Evolutionary conservation across 2,329 filamentous ascomycete genomes (phyloP), one percentile per base, ranked within the genome.

Genomic region (Diaporthe sp.): DNA sequence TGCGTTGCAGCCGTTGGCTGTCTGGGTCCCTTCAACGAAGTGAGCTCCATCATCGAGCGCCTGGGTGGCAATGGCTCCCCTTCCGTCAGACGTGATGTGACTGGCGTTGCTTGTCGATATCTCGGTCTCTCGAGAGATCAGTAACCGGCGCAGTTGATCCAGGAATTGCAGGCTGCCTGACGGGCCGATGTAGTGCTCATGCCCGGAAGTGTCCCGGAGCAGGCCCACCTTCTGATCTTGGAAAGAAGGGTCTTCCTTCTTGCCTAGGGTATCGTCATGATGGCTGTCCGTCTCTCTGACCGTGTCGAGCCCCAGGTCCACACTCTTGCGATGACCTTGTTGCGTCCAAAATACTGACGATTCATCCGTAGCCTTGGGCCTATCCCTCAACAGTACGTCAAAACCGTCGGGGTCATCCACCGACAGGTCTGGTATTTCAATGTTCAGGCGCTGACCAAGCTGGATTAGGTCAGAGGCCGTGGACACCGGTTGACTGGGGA

Each of bases 151-250:
- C 1, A 84, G 78, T 70, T 83, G 79, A 2, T 80, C 81, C 59
- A 82, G 77, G 63, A 84, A 84, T 71, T 81, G 80, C 19, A 84
- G 78, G 2, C 81, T 83, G 2, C 83, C 82, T 0, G 82, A 84
- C 4, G 82, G 82, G 0, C 83, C 82, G 35, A 84, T 83, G 55
- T 83, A 84, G 68, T 84, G 82, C 73, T 81, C 79, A 55, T 80
- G 81, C 0, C 83, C 83, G 17, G 81, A 78, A 1, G 81, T 80
- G 35, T 84, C 83, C 47, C 78, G 78, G 8, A 83, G 80, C 7
- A 83, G 75, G 7, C 77, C 79, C 0, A 79, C 63, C 32, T 53
- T 68, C n/a, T 68, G 30, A 4, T 68, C 63, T 22, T 68, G 63
- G 63, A 68, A 39, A 44, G 63, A 30, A 12, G 32, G 8, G 2